Evolutionary conservation across 2,329 filamentous ascomycete genomes (phyloP).

Genomic region (Chaetomiaceae sp.): DNA sequence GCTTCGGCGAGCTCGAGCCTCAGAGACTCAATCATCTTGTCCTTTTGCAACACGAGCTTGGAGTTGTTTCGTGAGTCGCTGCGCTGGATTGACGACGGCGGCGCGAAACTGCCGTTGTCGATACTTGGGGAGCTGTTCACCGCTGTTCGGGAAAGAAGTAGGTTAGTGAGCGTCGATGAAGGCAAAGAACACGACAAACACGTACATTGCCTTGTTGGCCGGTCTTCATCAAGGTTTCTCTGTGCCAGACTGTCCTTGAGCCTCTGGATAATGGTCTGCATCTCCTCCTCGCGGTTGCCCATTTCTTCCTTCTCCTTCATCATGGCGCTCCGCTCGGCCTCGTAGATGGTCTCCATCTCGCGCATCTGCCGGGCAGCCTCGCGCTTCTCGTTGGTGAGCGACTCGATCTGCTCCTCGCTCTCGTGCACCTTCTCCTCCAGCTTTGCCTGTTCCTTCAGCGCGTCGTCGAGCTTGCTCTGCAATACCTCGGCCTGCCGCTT

Average conservation of each 20-base stretch:
- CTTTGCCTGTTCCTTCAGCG: constrained; percentile 74
- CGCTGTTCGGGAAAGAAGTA: constrained; percentile 25
- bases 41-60: constrained; percentile 87
- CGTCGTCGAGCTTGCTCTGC: constrained; percentile 81
- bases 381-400: constrained; percentile 76
- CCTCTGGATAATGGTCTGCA: constrained; percentile 84
- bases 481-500: constrained; percentile 81
- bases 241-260: constrained; percentile 85
- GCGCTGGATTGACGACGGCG: constrained; percentile 75
- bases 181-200: constrained; percentile 8
- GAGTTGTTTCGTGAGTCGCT: constrained; percentile 88
- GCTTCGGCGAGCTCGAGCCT: constrained; percentile 89
- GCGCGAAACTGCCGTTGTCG: constrained; percentile 77
- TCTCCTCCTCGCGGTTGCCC: constrained; percentile 77
- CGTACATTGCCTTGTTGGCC: constrained; percentile 57
- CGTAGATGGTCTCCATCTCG: constrained; percentile 89
- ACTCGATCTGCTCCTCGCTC: constrained; percentile 76
- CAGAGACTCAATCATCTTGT: constrained; percentile 90
- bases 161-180: constrained; percentile 9
- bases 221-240: constrained; percentile 59
- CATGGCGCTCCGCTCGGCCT: constrained; percentile 80
- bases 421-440: constrained; percentile 87
- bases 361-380: constrained; percentile 78
- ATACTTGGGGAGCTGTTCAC: constrained; percentile 62
- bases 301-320: constrained; percentile 91